Base-by-base conservation (phyloP, 441 rosid species). In the Pelargonium myrrhifolium region DNA sequence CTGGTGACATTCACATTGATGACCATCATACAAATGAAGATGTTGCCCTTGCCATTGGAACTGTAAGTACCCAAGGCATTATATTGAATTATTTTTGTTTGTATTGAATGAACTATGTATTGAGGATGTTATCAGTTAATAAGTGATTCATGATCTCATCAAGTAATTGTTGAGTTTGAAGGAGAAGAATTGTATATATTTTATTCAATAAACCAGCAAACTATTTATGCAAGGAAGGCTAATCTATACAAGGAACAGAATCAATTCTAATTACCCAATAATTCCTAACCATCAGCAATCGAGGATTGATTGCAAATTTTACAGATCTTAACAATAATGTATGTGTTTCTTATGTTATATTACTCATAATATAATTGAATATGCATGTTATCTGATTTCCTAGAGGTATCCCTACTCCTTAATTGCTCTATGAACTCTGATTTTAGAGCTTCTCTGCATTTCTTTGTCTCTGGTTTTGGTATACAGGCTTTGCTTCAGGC, bases 11-110 rank as follows among this genome's bases (percentile, higher is more conserved):
- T 82, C 98, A 87, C 77, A 92, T 94, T 22, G 99, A 92, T 63
- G 96, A 94, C 77, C 99, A 92, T 76, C 99, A 94, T 70, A 86
- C 85, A 0, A 94, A 90, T 66, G 96, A 94, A 84, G 99, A 92
- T 76, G 86, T 89, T 79, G 90, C 92, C 11, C 98, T 94, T 74
- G 94, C 98, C 77, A 79, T 92, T 76, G 98, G 99, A 80, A 87
- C 98, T 20, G 93, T 87, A 24, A 62, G 56, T 53, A 3, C 14
- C 24, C 28, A 1, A 49, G 20, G 22, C 9, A 6, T 31, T 8
- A 28, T 28, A 9, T 55, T 61, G 7, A 26, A 5, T n/a, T n/a
- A 2, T 62, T 28, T 31, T 24, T 1, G 9, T 67, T 67, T 9
- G 14, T 55, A 26, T 56, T 18, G 28, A 51, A 47, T 24, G 62